Base-by-base conservation (phyloP, 345 rosid genomes). In the Eucalyptus paniculata region DNA sequence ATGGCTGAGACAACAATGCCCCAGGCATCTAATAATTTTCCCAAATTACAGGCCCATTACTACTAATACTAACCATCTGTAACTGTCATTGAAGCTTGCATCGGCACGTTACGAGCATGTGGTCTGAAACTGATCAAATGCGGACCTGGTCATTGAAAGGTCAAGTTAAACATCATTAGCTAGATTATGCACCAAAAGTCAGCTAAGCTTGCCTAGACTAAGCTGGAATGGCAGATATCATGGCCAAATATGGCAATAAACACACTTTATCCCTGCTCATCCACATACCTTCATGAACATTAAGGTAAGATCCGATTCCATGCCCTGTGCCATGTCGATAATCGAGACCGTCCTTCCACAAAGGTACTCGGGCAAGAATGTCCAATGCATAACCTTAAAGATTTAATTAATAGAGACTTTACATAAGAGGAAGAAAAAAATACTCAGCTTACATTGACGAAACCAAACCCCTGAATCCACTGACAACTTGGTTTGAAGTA, bases 301-400 rank as follows among this genome's bases (percentile, higher is more conserved):
- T 95, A 83, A 98, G 94, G 92, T 95, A 98, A 89, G 99, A 98
- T 47, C 99, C 99, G 28, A 98, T 94, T 89, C 99, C 99, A 92
- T 98, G 99, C 89, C 99, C 99, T 88, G 99, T 98, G 65, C 99
- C 99, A 92, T 98, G 99, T 77, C 99, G 96, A 91, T 97, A 98
- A 93, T 98, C 99, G 92, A 98, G 98, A 69, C 99, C 99, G 77
- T 95, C 54, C 91, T 95, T 94, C 99, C 99, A 97, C 92, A 96
- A 93, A 72, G 99, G 97, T 90, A 94, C 77, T 88, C 99, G 95
- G 91, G 99, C 99, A 93, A 98, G 98, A 88, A 97, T 95, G 92
- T 98, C 99, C 91, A 98, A 96, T 40, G 96, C 91, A 92, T 95
- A 94, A 89, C 99, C 99, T 98, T 85, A 67, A 85, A 87, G 86